Base-by-base conservation (phyloP, 2,329 filamentous ascomycete genomes). In the Immersiporthe knoxdaviesiana region DNA sequence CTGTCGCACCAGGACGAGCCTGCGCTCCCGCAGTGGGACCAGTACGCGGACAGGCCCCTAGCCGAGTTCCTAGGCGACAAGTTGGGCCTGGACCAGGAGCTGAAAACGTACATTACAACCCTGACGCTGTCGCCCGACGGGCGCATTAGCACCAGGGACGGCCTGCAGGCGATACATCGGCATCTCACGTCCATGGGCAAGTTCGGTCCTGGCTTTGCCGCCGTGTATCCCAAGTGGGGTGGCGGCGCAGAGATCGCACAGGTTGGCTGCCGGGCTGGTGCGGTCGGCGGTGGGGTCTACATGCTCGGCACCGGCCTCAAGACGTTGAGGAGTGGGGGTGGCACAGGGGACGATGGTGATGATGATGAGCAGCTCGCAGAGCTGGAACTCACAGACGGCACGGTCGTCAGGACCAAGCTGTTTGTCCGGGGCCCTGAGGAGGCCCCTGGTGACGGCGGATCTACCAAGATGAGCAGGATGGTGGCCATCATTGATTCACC, bases 221-320 rank as follows among this genome's bases (percentile, higher is more conserved):
- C 93, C 61, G 89, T 99, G 16, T 88, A 97, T 73, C 91, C 94
- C 30, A 97, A 97, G 84, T 99, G 94, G 91, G 95, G 95, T 61
- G 94, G 95, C 37, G 84, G 92, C 61, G 91, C 93, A 41, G 95
- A 99, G 80, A 89, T 98, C 70, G 89, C 92, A 39, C 95, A 99
- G 82, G 94, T 97, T 32, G 92, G 90, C 5, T 98, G 96, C 78
- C 91, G 95, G 74, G 93, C 95, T 52, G 90, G 91, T 71, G 95
- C 95, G 27, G 96, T 99, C 8, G 95, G 95, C 47, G 96, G 96
- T 62, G 93, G 90, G 14, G 88, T 97, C 3, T 98, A 98, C 80
- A 92, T 97, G 78, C 87, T 98, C 21, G 91, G 90, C 58, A 91
- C 90, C 63, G 89, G 89, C 12, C 82, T 96, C 66, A 78, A 85